A percentile compares a stretch with the other conserved stretches of the same genome.
phyloP scores from a whole-genome alignment of 2,329 filamentous ascomycete genomes.

The Didymella arachidicola region DNA sequence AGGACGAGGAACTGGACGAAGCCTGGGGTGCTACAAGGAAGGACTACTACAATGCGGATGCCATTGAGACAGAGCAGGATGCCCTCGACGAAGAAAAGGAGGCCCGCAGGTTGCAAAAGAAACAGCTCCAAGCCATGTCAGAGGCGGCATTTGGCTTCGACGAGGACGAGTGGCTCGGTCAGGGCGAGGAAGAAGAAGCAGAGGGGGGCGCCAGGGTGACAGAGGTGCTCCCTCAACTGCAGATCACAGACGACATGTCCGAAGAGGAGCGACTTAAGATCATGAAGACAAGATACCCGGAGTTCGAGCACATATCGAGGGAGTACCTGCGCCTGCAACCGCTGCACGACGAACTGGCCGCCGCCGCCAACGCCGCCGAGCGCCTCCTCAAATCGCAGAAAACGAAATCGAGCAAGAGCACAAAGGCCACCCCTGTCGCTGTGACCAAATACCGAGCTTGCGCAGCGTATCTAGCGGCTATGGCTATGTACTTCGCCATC shows the following conservation, averaged over 20 bases:
- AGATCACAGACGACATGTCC: slow-evolving; percentile 81
- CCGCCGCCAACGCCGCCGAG: slow-evolving; percentile 66
- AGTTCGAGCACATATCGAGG: slow-evolving; percentile 84
- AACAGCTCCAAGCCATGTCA: slow-evolving; percentile 86
- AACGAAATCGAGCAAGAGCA: slow-evolving; percentile 34
- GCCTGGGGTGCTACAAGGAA: slow-evolving; percentile 89
- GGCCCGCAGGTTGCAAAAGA: slow-evolving; percentile 85
- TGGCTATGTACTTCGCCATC: slow-evolving; percentile 94
- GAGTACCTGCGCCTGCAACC: slow-evolving; percentile 78
- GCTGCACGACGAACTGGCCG: slow-evolving; percentile 65
- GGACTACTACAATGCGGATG: slow-evolving; percentile 93
- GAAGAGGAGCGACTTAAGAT: slow-evolving; percentile 77
- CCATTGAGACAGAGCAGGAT: slow-evolving; percentile 72
- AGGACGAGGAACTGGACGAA: slow-evolving; percentile 65
- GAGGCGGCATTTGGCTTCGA: slow-evolving; percentile 95
- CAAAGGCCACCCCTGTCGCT: slow-evolving; percentile 40
- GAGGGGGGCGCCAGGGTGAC: slow-evolving; percentile 69
- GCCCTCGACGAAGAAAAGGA: slow-evolving; percentile 93
- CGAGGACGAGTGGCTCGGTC: slow-evolving; percentile 80
- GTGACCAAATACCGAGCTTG: slow-evolving; percentile 78
- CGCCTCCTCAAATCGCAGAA: slow-evolving; percentile 44
- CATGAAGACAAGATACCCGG: slow-evolving; percentile 83
- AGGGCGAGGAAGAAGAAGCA: slow-evolving; percentile 58
- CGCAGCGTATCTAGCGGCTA: slow-evolving; percentile 82
- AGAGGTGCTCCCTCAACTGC: slow-evolving; percentile 83